Evolutionary conservation across 2,329 filamentous ascomycete species (phyloP), one percentile per base, ranked within the genome.

Genomic region (Aschersonia sp.): DNA sequence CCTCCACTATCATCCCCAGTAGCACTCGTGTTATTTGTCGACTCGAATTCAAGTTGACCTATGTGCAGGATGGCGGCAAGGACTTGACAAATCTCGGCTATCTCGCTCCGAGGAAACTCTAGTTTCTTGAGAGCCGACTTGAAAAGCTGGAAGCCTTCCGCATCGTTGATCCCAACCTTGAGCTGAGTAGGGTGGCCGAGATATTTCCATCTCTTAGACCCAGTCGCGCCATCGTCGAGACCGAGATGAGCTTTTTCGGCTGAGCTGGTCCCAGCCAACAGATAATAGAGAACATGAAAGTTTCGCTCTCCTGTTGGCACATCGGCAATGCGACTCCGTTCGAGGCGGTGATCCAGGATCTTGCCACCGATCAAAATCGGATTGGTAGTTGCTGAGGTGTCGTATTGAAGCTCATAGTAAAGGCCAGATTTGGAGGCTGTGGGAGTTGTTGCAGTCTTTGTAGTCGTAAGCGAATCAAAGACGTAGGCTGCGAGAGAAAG

Each of bases 291-390:
- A 30, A 94, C 77, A 65, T 98, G 92, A 62, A 95, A 97, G 63
- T 92, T 97, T 43, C 92, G 83, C 67, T 98, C 92, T 56, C 92
- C 92, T 0, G 92, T 95, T 1, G 92, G 92, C 0, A 97, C 89
- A 41, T 87, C 80, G 31, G 92, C 81, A 52, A 98, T 88, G 52
- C 92, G 79, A 66, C 88, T 95, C 49, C 92, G 75, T 66, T 98
- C 92, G 44, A 98, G 71, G 55, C 92, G 79, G 63, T 98, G 92
- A 56, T 97, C 89, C 43, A 98, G 74, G 12, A 98, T 73, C 66
- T 98, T 97, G 56, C 87, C 90, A 66, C 92, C 92, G 53, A 98
- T 86, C 31, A 98, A 73, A 3, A 88, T 81, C 1, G 92, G 92
- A 58, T 84, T 88, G 30, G 85, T 82, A 0, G 83, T 84, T 0